A percentile compares a stretch with the other conserved stretches of the same genome.
Evolutionary conservation across 495 filamentous ascomycete species (phyloP).

Genomic region (Hypomontagnella monticulosa): DNA sequence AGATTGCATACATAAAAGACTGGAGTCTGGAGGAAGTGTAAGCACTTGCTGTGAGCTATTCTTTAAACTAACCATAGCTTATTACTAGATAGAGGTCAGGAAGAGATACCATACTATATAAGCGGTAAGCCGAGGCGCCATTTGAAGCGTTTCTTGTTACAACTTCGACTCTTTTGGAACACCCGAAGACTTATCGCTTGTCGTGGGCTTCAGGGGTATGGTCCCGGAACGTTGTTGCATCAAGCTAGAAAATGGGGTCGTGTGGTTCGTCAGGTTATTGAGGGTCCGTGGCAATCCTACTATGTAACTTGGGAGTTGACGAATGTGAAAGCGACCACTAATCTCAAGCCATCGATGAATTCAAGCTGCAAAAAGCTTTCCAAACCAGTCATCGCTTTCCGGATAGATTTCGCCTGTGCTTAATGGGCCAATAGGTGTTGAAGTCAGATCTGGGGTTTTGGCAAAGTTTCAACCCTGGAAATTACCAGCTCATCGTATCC

Average conservation of each 20-base stretch:
- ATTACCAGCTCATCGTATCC: too few relatives aligned
- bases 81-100: neutral
- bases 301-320: neutral
- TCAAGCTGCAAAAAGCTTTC: slow-evolving; percentile 12
- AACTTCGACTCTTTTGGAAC: slow-evolving; percentile 47
- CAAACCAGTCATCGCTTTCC: slow-evolving; percentile 21
- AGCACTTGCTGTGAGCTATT: neutral
- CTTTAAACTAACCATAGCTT: slow-evolving; percentile 1
- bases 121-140: slow-evolving; percentile 46
- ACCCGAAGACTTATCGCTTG: slow-evolving; percentile 43
- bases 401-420: slow-evolving; percentile 1
- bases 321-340: slow-evolving; percentile 5
- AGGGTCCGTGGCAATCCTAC: slow-evolving; percentile 10
- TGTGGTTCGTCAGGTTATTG: slow-evolving; percentile 46
- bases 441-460: neutral
- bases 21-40: neutral
- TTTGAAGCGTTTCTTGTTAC: slow-evolving; percentile 60
- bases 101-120: slow-evolving; percentile 8
- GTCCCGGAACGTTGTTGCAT: slow-evolving; percentile 20
- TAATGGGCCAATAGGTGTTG: slow-evolving; percentile 7
- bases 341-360: neutral
- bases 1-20: slow-evolving; percentile 25
- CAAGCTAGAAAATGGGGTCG: slow-evolving; percentile 42
- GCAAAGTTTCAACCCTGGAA: neutral
- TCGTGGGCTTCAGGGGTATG: slow-evolving; percentile 28